Evolutionary conservation across 129 eudicot species (phyloP), one percentile per base, ranked within the genome.

Genomic region (Rutidosis leptorrhynchoides): DNA sequence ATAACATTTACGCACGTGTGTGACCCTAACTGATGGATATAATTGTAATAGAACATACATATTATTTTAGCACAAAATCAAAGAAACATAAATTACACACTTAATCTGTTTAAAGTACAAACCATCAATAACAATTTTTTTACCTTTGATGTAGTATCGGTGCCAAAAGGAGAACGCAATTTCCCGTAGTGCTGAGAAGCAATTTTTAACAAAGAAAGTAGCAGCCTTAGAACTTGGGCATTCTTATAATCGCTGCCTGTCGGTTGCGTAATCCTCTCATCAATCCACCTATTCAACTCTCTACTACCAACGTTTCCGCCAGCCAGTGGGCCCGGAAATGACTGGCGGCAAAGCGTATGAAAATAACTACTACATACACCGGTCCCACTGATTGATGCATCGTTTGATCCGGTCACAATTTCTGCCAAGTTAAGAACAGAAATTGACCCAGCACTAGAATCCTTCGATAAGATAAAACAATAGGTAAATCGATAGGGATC

Each of bases 121-220:
- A 56, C 12, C 12, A 56, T 25, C n/a, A 23, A 46, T 2, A 46
- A 16, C 6, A 5, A 7, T n/a, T 16, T 55, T 52, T 33, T 43
- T 77, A 93, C 99, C 95, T 80, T 88, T 64, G 80, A 60, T 14
- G 75, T 78, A 30, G 89, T 57, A 43, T 93, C 96, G 0, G 95
- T 77, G 74, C 99, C 99, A 69, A 78, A 87, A 64, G 95, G 90
- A 70, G 96, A 89, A 60, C 99, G 99, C 16, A 93, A 85, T 79
- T 88, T 93, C 48, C 99, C 99, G 45, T 93, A 86, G 73, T 88
- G 92, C 62, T 88, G 96, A 70, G 82, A 83, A 45, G 92, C 84
- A 68, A 93, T 84, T 85, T 83, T 93, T 8, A 93, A 86, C 78
- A 93, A 83, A 33, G 95, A 89, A 23, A 93, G 86, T 20, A 93